Evolutionary conservation across 352 stramenopile genomes (phyloP).

Genomic region (Plasmopara viticola): DNA sequence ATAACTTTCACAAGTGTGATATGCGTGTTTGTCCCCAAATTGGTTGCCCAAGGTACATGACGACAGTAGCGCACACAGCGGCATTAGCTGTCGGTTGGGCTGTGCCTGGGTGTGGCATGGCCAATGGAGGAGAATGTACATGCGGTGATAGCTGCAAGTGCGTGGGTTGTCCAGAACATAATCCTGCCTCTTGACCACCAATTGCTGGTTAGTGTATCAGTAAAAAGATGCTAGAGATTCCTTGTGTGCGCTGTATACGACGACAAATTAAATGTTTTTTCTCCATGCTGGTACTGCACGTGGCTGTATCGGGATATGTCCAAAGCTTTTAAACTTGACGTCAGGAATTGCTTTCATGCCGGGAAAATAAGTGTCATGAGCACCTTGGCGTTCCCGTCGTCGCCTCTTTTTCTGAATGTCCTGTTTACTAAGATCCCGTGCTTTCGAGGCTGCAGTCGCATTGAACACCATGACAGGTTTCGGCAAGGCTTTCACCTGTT

Average conservation of each 20-base stretch:
- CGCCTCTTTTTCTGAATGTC: conserved; percentile 37
- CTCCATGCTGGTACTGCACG: conserved; percentile 52
- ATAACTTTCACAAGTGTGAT: conserved; percentile 49
- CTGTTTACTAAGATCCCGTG: conserved; percentile 36
- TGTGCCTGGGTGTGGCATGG: conserved; percentile 76
- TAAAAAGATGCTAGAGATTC: no score
- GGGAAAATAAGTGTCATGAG: conserved; percentile 52
- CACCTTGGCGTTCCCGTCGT: conserved; percentile 32
- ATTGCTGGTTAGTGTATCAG: background rate
- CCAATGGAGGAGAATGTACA: conserved; percentile 67
- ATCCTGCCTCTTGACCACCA: conserved; percentile 31
- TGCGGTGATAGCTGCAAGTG: conserved; percentile 77
- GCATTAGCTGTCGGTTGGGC: conserved; percentile 71
- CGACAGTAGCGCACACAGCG: conserved; percentile 68
- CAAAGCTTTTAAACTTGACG: conserved; percentile 65
- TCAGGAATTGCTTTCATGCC: conserved; percentile 38
- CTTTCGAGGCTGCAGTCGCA: conserved; percentile 49
- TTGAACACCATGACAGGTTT: conserved; percentile 26
- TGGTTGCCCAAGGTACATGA: conserved; percentile 70
- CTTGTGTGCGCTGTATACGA: background rate
- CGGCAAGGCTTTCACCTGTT: conserved; percentile 2
- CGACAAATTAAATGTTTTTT: conserved; percentile 33
- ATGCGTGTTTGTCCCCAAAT: conserved; percentile 55
- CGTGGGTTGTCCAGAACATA: conserved; percentile 67
- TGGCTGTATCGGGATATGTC: conserved; percentile 57